Evolutionary conservation across 768 basidiomycete species (phyloP).

Genomic region (Amanita subjunquillea): DNA sequence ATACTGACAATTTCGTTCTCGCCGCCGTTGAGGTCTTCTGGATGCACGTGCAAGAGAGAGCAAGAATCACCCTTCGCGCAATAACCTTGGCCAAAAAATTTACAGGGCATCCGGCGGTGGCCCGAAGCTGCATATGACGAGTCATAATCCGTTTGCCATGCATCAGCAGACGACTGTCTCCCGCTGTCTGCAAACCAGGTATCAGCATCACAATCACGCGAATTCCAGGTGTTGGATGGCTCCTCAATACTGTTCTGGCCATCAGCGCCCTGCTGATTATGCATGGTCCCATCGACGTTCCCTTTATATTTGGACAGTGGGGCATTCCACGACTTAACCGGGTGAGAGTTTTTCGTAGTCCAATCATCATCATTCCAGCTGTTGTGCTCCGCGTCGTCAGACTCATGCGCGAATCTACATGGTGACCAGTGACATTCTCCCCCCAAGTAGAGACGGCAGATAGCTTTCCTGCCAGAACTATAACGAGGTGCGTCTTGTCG

Average conservation of each 20-base stretch:
- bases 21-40: constrained; percentile 7
- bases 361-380: neutral
- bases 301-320: neutral
- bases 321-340: neutral
- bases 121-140: neutral
- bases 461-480: neutral
- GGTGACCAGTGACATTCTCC: neutral
- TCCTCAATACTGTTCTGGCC: neutral
- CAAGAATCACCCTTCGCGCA: constrained; percentile 21
- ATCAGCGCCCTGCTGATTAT: too few relatives aligned
- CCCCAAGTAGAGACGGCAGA: neutral
- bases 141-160: constrained; percentile 4
- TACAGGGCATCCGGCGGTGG: constrained; percentile 17
- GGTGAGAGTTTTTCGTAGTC: neutral
- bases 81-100: constrained; percentile 23
- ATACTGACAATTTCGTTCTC: neutral
- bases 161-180: neutral
- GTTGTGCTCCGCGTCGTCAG: neutral
- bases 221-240: neutral
- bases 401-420: neutral
- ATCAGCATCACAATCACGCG: neutral
- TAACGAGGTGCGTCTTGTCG: neutral
- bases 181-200: neutral
- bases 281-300: neutral
- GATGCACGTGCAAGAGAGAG: constrained; percentile 17